A percentile compares a stretch with the other conserved stretches of the same genome.
These are phyloP conservation scores for Steccherinum ochraceum DNA, from an alignment of 768 basidiomycete species.

Conservation along the genomic window DNA sequence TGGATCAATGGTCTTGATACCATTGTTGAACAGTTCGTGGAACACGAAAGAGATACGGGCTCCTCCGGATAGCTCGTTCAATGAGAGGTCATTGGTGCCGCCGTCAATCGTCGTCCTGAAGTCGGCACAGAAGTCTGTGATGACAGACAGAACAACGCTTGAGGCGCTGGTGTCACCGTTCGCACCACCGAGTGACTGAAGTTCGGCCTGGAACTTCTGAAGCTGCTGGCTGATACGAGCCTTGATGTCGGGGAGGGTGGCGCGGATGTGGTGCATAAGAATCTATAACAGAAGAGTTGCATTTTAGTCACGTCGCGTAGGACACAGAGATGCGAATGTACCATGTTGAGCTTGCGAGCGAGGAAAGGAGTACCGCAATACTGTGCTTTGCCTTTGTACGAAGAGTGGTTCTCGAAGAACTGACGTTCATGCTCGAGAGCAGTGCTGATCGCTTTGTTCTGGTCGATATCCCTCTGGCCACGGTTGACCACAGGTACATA, in stretches of 20 bases:
- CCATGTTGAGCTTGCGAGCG: conserved; percentile 91
- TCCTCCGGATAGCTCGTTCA: conserved; percentile 98
- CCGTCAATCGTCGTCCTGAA: conserved; percentile 97
- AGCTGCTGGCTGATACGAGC: conserved; percentile 87
- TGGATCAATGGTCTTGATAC: conserved; percentile 92
- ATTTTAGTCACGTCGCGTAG: neutral
- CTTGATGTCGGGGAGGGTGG: conserved; percentile 98
- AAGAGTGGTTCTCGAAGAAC: conserved; percentile 92
- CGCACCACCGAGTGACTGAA: conserved; percentile 79
- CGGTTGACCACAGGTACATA: conserved; percentile 99
- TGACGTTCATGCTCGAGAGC: conserved; percentile 87
- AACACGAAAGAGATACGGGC: conserved; percentile 98
- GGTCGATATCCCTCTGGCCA: conserved; percentile 95
- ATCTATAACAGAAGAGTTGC: conserved; percentile 47
- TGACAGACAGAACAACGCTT: conserved; percentile 92
- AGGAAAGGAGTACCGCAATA: conserved; percentile 98
- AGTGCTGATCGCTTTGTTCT: conserved; percentile 71
- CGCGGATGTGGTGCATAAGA: conserved; percentile 97
- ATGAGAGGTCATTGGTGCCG: conserved; percentile 88
- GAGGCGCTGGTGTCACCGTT: conserved; percentile 81
- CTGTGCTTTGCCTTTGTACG: conserved; percentile 89
- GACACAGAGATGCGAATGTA: conserved; percentile 38
- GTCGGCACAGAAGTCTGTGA: conserved; percentile 96
- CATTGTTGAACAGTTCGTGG: conserved; percentile 97
- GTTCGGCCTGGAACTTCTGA: conserved; percentile 81